phyloP scores from a whole-genome alignment of 2,329 filamentous ascomycete genomes.

The Orbilia quercus region DNA sequence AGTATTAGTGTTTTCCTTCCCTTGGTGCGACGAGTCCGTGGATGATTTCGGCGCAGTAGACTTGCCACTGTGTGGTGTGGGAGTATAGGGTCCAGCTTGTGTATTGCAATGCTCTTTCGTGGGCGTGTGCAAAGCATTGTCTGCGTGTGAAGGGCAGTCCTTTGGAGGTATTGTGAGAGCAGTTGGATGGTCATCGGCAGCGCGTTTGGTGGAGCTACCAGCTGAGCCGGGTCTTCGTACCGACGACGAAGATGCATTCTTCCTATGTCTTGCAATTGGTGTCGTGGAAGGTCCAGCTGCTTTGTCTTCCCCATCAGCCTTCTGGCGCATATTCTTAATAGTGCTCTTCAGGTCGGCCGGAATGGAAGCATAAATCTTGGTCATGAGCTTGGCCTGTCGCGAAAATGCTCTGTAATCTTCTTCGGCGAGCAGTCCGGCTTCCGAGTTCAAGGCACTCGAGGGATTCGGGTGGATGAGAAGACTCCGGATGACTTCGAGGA shows the following conservation, averaged over 20 bases:
- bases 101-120: conserved; percentile 42
- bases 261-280: conserved; percentile 45
- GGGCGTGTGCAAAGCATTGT: conserved; percentile 46
- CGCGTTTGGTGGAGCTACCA: conserved; percentile 29
- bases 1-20: conserved; percentile 39
- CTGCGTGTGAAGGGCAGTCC: conserved; percentile 21
- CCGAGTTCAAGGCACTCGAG: conserved; percentile 59
- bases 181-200: conserved; percentile 34
- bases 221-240: conserved; percentile 33
- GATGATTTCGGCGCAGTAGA: conserved; percentile 23
- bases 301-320: conserved; percentile 57
- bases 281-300: conserved; percentile 1
- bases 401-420: conserved; percentile 59
- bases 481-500: conserved; percentile 59
- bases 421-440: conserved; percentile 58
- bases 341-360: conserved; percentile 57
- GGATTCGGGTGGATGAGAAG: conserved; percentile 60
- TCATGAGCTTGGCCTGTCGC: conserved; percentile 59
- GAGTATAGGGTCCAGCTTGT: conserved; percentile 41
- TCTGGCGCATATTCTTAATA: conserved; percentile 58
- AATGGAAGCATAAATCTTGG: conserved; percentile 58
- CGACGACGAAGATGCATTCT: conserved; percentile 40
- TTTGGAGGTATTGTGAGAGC: conserved; percentile 19
- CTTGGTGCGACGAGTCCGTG: conserved; percentile 22
- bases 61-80: conserved; percentile 24